Conservation (phyloP, 2,329 filamentous ascomycete genomes). For the Exophiala sp. region DNA sequence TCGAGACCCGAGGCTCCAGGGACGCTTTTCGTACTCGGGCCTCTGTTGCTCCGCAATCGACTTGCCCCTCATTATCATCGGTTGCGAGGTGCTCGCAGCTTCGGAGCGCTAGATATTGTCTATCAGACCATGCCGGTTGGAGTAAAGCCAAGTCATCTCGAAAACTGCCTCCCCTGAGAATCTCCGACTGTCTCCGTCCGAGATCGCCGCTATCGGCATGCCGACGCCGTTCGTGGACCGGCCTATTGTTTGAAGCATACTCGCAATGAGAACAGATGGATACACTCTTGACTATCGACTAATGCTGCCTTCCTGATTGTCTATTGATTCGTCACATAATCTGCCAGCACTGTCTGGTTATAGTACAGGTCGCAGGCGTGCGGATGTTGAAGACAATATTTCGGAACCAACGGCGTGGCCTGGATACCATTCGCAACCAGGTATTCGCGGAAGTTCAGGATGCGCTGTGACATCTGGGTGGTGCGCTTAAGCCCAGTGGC, state of each 20-base stretch:
- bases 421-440: constrained; percentile 50
- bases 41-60: background rate
- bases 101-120: background rate
- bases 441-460: constrained; percentile 56
- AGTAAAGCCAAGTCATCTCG: constrained; percentile 6
- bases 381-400: constrained; percentile 54
- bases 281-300: too few relatives aligned
- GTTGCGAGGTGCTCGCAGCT: constrained; percentile 5
- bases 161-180: background rate
- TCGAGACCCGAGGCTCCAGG: too few relatives aligned
- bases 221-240: too few relatives aligned
- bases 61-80: constrained; percentile 4
- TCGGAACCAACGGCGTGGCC: constrained; percentile 49
- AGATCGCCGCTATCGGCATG: background rate
- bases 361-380: constrained; percentile 53
- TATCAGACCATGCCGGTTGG: background rate
- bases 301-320: background rate
- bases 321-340: background rate
- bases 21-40: background rate
- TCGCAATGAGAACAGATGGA: too few relatives aligned
- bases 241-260: too few relatives aligned
- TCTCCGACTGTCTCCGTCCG: background rate
- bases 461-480: constrained; percentile 49
- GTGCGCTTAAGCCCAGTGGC: constrained; percentile 47
- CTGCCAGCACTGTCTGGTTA: constrained; percentile 41